phyloP scores from a whole-genome alignment of 2,329 filamentous ascomycete genomes.

The Apiospora malaysiana region DNA sequence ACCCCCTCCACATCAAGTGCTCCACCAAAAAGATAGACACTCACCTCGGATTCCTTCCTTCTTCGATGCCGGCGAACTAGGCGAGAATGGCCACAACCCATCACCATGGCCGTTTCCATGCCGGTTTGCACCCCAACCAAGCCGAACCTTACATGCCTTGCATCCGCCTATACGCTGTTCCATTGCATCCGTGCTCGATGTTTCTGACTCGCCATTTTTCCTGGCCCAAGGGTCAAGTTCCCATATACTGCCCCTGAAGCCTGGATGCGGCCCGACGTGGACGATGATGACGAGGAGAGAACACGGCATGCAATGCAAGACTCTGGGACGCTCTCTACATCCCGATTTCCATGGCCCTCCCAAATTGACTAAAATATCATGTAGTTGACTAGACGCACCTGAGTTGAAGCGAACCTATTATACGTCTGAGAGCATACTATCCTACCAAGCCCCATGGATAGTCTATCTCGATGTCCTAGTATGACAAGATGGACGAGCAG shows the following conservation, averaged over 20 bases:
- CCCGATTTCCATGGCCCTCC: neutral
- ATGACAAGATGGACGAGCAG: neutral
- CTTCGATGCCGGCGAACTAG: constrained; percentile 8
- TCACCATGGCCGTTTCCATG: neutral
- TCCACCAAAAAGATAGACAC: constrained; percentile 20
- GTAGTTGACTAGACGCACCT: neutral
- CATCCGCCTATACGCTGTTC: neutral
- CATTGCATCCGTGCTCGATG: neutral
- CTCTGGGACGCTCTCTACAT: neutral
- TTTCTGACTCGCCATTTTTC: neutral
- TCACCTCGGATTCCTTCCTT: constrained; percentile 19
- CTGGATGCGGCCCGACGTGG: constrained; percentile 5
- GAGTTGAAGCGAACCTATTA: too few species aligned
- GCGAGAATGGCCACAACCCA: neutral
- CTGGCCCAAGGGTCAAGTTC: neutral
- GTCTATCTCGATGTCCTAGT: neutral
- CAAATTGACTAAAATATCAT: neutral
- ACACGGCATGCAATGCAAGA: neutral
- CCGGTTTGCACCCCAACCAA: neutral
- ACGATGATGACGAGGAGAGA: neutral
- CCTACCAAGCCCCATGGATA: neutral
- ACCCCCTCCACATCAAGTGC: constrained; percentile 20
- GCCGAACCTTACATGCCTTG: neutral
- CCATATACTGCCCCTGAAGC: constrained; percentile 9
- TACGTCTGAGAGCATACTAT: too few species aligned